phyloP scores from a whole-genome alignment of 805 yeast genomes.

The Ogataea nakhonphanomensis region DNA sequence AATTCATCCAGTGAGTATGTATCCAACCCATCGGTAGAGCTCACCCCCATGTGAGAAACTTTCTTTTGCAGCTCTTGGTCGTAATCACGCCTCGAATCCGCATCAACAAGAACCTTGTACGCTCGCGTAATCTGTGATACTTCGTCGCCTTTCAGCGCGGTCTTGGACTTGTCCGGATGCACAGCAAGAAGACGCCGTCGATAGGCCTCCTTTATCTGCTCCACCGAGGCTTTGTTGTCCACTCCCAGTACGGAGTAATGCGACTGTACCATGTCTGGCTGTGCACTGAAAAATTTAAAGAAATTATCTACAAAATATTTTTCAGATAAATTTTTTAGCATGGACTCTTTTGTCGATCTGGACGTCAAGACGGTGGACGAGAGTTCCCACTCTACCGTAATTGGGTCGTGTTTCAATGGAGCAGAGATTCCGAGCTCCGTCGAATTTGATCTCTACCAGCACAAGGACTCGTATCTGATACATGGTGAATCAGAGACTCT shows the following conservation, averaged over 20 bases:
- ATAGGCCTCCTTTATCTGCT: slow-evolving; percentile 62
- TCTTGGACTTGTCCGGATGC: slow-evolving; percentile 73
- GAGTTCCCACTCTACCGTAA: slow-evolving; percentile 46
- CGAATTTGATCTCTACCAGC: slow-evolving; percentile 59
- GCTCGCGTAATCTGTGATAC: slow-evolving; percentile 55
- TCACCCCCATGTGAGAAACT: slow-evolving; percentile 37
- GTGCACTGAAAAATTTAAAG: slow-evolving; percentile 12
- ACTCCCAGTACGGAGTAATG: slow-evolving; percentile 62
- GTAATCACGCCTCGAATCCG: slow-evolving; percentile 42
- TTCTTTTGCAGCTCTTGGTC: slow-evolving; percentile 42
- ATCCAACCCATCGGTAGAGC: slow-evolving; percentile 70
- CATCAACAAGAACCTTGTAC: slow-evolving; percentile 50
- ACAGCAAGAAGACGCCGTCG: slow-evolving; percentile 50
- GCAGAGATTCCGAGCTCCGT: slow-evolving; percentile 56
- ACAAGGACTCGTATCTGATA: slow-evolving; percentile 45
- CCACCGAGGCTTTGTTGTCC: slow-evolving; percentile 32
- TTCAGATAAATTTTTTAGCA: slow-evolving; percentile 17
- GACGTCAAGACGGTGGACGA: slow-evolving; percentile 33
- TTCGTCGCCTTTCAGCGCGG: neutral
- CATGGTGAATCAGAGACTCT: slow-evolving; percentile 78
- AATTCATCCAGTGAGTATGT: slow-evolving; percentile 63
- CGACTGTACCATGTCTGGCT: slow-evolving; percentile 19
- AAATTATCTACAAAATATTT: slow-evolving; percentile 1
- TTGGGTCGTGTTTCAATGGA: slow-evolving; percentile 81
- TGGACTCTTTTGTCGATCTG: slow-evolving; percentile 29